These are phyloP conservation scores for Cicer pinnatifidum DNA, from an alignment of 306 rosid species.

Conservation along the genomic window DNA sequence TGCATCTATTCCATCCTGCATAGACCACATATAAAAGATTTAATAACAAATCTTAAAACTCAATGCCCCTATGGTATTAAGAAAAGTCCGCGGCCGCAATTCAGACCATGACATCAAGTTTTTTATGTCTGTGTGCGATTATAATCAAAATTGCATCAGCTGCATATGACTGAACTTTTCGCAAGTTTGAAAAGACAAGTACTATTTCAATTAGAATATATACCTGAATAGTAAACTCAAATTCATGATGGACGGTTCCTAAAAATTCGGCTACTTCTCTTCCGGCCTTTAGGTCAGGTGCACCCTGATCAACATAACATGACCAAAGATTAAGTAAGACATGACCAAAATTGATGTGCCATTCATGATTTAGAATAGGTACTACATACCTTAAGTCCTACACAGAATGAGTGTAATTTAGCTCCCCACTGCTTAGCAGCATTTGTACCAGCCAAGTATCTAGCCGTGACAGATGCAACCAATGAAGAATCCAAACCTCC, in stretches of 20 bases:
- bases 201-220: background rate
- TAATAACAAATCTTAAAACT: background rate
- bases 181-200: background rate
- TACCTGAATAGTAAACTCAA: slow-evolving; percentile 85
- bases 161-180: background rate
- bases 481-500: slow-evolving; percentile 94
- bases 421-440: slow-evolving; percentile 95
- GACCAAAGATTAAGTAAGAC: slow-evolving; percentile 9
- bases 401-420: slow-evolving; percentile 89
- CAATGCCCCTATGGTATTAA: background rate
- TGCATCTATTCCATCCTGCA: slow-evolving; percentile 94
- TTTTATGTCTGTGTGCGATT: background rate
- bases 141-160: background rate
- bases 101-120: background rate
- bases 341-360: background rate
- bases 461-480: slow-evolving; percentile 92
- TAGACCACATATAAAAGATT: slow-evolving; percentile 15
- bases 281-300: slow-evolving; percentile 94
- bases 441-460: slow-evolving; percentile 75
- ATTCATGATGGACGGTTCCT: slow-evolving; percentile 93
- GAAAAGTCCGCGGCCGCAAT: background rate
- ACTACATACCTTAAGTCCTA: slow-evolving; percentile 74
- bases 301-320: slow-evolving; percentile 61
- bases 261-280: slow-evolving; percentile 88
- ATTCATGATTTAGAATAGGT: slow-evolving; percentile 3